Base-by-base conservation (phyloP, 495 filamentous ascomycete genomes). In the Letharia lupina region DNA sequence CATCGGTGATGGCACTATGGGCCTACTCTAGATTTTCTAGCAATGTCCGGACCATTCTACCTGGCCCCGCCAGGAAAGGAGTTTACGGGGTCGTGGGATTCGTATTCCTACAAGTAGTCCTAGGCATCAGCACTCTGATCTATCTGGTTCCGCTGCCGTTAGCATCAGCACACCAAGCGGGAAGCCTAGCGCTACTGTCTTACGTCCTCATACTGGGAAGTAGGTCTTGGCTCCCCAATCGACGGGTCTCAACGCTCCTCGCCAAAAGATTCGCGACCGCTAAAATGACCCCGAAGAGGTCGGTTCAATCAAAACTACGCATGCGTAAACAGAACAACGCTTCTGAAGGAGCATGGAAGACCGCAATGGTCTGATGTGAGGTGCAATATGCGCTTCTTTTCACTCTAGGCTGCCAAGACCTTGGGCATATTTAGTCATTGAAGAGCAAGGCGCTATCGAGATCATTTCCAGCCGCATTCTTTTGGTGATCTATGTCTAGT, bases 141-240 rank as follows among this genome's bases (percentile, higher is more conserved):
- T 96, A 98, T 77, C 85, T 98, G 60, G 91, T 98, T 13, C 94
- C 94, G 8, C 88, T 87, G 18, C 88, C 89, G 42, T 76, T 98
- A 28, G 94, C 94, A 12, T 91, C 94, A 12, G 86, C 90, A 50
- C 94, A 98, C 75, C 94, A 98, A 78, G 95, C 95, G 2, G 94
- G 95, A 16, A 88, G 86, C 61, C 77, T 98, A 67, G 91, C 91
- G 42, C 77, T 98, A 39, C 77, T 98, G 63, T 94, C 91, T 0
- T 91, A 91, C 54, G 85, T 86, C 1, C 74, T 96, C 40, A 83
- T 97, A 3, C 75, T 96, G 35, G 92, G 89, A 42, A 84, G 80
- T 67, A 78, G 86, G 60, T 75, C 85, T 41, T 82, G 82, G 79
- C 77, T 86, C 56, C 82, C 82, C 12, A 77, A 75, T 15, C 73